phyloP scores from a whole-genome alignment of 2,329 filamentous ascomycete species.

The Neofusicoccum sp. region DNA sequence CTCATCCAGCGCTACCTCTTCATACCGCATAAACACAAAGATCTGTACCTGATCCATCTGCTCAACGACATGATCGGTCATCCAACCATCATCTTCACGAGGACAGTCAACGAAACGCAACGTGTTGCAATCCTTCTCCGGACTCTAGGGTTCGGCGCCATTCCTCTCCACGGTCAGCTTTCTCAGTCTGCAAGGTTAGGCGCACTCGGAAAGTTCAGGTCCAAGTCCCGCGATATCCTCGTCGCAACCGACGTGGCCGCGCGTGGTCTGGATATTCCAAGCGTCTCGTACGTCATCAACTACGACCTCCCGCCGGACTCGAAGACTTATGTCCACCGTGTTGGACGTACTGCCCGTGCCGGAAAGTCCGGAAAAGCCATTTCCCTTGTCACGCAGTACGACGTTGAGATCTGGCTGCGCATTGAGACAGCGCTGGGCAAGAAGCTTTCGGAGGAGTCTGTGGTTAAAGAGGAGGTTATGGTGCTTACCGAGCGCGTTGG shows the following conservation, averaged over 20 bases:
- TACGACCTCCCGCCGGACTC: constrained; percentile 81
- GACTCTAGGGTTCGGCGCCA: constrained; percentile 82
- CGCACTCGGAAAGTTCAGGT: constrained; percentile 86
- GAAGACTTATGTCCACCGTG: constrained; percentile 89
- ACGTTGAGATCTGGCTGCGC: constrained; percentile 75
- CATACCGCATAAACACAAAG: constrained; percentile 84
- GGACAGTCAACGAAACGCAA: constrained; percentile 90
- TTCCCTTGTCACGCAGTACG: constrained; percentile 83
- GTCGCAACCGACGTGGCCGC: constrained; percentile 94
- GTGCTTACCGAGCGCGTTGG: constrained; percentile 75
- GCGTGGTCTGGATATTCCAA: constrained; percentile 88
- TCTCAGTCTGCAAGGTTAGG: constrained; percentile 85
- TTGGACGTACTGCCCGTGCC: constrained; percentile 84
- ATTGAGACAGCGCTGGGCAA: constrained; percentile 83
- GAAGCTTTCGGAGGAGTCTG: constrained; percentile 69
- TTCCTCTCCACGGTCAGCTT: constrained; percentile 90
- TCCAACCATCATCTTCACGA: constrained; percentile 84
- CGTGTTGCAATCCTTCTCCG: constrained; percentile 81
- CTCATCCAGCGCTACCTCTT: constrained; percentile 86
- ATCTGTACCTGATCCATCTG: constrained; percentile 84
- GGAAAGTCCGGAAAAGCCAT: constrained; percentile 83
- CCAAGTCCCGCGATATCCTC: constrained; percentile 78
- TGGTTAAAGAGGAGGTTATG: constrained; percentile 82
- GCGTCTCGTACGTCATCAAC: constrained; percentile 86
- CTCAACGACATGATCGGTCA: constrained; percentile 87